Conservation (phyloP, 2,329 filamentous ascomycete genomes). For the Lecanicillium sp. region DNA sequence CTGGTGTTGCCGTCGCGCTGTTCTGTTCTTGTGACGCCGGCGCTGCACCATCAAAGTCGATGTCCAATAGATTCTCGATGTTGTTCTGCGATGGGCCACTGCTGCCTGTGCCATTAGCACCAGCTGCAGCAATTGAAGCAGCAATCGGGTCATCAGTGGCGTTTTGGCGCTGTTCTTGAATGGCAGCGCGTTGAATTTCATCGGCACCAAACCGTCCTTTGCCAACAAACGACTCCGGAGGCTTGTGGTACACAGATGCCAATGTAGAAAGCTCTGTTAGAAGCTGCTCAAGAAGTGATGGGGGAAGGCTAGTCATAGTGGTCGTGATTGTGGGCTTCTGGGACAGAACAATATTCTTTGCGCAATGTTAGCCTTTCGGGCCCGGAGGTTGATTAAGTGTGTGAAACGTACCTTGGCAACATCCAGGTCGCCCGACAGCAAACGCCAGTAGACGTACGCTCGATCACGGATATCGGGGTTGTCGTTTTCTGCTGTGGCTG, state of each 20-base stretch:
- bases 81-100: constrained; percentile 57
- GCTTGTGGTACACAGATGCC: constrained; percentile 97
- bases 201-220: constrained; percentile 91
- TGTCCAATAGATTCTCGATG: constrained; percentile 89
- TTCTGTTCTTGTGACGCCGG: constrained; percentile 71
- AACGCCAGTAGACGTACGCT: constrained; percentile 96
- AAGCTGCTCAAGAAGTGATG: constrained; percentile 79
- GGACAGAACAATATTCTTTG: constrained; percentile 78
- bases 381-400: background rate
- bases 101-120: constrained; percentile 53
- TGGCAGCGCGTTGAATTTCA: constrained; percentile 87
- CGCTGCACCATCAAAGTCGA: constrained; percentile 88
- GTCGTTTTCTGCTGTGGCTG: constrained; percentile 88
- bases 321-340: constrained; percentile 91
- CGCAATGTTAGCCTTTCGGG: constrained; percentile 16
- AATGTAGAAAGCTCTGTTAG: constrained; percentile 87
- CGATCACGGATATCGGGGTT: constrained; percentile 96
- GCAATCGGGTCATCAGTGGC: constrained; percentile 91
- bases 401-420: constrained; percentile 63
- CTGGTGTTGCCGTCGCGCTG: constrained; percentile 52
- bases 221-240: constrained; percentile 94
- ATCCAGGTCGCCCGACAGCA: constrained; percentile 84
- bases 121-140: constrained; percentile 65
- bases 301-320: constrained; percentile 84
- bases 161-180: constrained; percentile 91